Base-by-base conservation (phyloP, 2,329 filamentous ascomycete genomes). In the Sporothrix luriei region DNA sequence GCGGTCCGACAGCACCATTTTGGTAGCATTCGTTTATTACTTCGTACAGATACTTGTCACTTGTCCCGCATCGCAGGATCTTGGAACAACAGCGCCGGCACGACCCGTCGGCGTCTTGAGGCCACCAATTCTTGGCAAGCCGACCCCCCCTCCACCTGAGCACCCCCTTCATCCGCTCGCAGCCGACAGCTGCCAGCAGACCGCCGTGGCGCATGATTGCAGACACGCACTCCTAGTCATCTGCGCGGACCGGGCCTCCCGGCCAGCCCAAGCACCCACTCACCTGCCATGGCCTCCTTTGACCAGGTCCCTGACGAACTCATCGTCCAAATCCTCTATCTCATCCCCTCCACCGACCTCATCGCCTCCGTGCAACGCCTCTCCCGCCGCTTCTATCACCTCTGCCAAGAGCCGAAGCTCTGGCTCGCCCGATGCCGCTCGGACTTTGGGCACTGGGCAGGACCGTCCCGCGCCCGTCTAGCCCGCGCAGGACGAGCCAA, bases 261-360 rank as follows among this genome's bases (percentile, higher is more conserved):
- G 38, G 40, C 57, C 57, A 26, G 49, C 38, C 51, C 38, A 29
- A 57, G 26, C 52, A 13, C 10, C 57, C 57, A 7, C 14, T 43
- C 40, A 43, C 61, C 48, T 10, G 46, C 72, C 66, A 79, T 79
- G 78, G 62, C 76, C 13, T 78, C 79, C 49, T 75, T 87, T 69
- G 77, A 81, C 51, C 74, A 77, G 68, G 82, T 95, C 48, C 94
- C 94, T 52, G 91, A 94, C 79, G 95, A 99, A 82, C 87, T 98
- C 72, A 84, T 98, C 75, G 88, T 92, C 77, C 85, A 89, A 68
- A 91, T 98, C 73, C 84, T 97, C 73, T 83, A 84, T 72, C 88
- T 88, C 76, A 78, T 80, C 76, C 87, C 79, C 76, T 90, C 84
- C 73, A 82, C 83, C 69, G 84, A 89, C 71, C 83, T 83, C 64